Evolutionary conservation across 108 stramenopile genomes (phyloP).

Genomic region (Fragilaria radians): DNA sequence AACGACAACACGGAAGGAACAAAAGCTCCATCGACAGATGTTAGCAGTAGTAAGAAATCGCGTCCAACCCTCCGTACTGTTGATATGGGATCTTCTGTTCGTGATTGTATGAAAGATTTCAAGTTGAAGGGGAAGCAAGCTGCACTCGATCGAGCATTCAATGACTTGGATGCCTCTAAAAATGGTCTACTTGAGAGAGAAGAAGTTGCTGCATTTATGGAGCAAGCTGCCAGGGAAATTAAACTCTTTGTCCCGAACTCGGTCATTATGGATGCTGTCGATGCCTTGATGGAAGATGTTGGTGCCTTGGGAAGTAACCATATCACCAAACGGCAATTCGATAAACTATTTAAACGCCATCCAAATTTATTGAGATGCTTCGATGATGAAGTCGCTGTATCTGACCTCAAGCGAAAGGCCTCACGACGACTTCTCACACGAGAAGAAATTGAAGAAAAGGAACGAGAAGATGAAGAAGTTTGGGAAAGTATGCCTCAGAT

Average conservation of each 20-base stretch:
- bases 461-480: constrained; percentile 9
- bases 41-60: no score
- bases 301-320: constrained; percentile 3
- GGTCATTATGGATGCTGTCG: constrained; percentile 10
- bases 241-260: not conserved
- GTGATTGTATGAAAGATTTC: no score
- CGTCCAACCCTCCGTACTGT: no score
- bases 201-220: constrained; percentile 11
- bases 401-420: not conserved
- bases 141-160: constrained; percentile 14
- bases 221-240: not conserved
- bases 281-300: constrained; percentile 14
- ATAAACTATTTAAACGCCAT: constrained; percentile 11
- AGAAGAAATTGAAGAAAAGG: constrained; percentile 3
- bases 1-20: no score
- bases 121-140: constrained; percentile 1
- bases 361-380: constrained; percentile 9
- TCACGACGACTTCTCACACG: not conserved
- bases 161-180: constrained; percentile 5
- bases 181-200: constrained; percentile 2
- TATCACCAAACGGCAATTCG: constrained; percentile 8
- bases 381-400: constrained; percentile 6
- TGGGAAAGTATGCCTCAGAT: constrained; percentile 7
- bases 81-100: no score
- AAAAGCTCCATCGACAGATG: no score